Base-by-base conservation (phyloP, 768 basidiomycete species). In the Calocera viscosa region DNA sequence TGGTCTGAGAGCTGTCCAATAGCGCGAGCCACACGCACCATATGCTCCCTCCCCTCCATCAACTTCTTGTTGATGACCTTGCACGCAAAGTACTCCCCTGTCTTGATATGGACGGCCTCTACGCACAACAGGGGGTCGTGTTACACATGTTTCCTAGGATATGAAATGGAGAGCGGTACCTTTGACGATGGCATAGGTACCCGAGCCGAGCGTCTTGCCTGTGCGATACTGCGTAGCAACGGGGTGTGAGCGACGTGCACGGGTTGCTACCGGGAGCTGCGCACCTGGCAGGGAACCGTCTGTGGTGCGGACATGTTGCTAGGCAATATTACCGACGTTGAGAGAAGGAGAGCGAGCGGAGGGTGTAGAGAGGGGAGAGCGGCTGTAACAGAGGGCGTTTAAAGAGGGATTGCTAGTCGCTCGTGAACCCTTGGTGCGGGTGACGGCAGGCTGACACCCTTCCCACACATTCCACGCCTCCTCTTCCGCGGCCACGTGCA, bases 61-160 rank as follows among this genome's bases (percentile, higher is more conserved):
- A 96, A 85, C 74, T 94, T 93, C 83, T 98, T 98, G 86, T 95
- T 97, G 79, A 97, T 94, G 73, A 98, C 96, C 78, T 99, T 99
- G 84, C 94, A 97, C 24, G 95, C 96, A 81, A 89, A 98, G 79
- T 94, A 95, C 76, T 96, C 84, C 24, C 86, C 86, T 0, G 93
- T 92, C 79, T 89, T 87, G 79, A 95, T 87, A 73, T 95, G 92
- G 28, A 94, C 90, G 49, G 94, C 94, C 80, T 96, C 93, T 60
- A 32, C 73, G 40, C 69, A 68, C 60, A 28, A 12, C 19, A 5
- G 8, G 16, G 19, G 33, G 41, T n/a, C 34, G 26, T 24, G 53
- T 16, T 28, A n/a, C 5, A 1, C 66, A 26, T 30, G 16, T n/a
- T 63, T 30, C 16, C 5, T 0, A 28, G 19, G 63, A 32, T 33